These are phyloP conservation scores for Penicillium robsamsonii DNA, from an alignment of 495 filamentous ascomycete species.

Conservation along the genomic window DNA sequence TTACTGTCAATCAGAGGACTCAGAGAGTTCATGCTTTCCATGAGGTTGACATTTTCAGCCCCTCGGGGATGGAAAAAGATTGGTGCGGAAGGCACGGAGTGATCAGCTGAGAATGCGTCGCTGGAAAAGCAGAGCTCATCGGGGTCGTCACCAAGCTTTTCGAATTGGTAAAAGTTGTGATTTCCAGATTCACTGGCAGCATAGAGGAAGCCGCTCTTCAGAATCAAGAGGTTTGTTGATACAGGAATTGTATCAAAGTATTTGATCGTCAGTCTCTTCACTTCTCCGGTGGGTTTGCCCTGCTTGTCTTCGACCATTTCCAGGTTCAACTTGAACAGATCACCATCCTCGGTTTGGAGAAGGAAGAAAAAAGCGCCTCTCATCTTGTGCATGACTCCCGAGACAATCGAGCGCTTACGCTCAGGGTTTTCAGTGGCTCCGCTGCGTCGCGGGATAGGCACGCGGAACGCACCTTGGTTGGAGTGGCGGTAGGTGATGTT, in stretches of 20 bases:
- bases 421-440: constrained; percentile 90
- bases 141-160: constrained; percentile 95
- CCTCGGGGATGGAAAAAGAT: constrained; percentile 81
- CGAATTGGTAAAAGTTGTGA: constrained; percentile 94
- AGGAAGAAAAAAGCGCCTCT: constrained; percentile 98
- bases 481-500: constrained; percentile 93
- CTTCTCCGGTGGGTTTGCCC: constrained; percentile 74
- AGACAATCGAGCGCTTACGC: constrained; percentile 78
- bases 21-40: constrained; percentile 83
- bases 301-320: constrained; percentile 83
- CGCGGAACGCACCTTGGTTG: constrained; percentile 83
- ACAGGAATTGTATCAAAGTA: constrained; percentile 96
- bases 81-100: constrained; percentile 63
- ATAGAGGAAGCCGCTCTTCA: constrained; percentile 95
- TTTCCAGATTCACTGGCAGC: constrained; percentile 90
- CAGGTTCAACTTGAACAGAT: constrained; percentile 93
- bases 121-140: constrained; percentile 83
- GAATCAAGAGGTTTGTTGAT: constrained; percentile 79
- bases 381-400: constrained; percentile 95
- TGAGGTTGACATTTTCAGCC: constrained; percentile 77
- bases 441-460: constrained; percentile 81
- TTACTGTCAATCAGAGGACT: constrained; percentile 90
- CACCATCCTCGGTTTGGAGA: constrained; percentile 91
- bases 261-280: constrained; percentile 83
- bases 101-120: constrained; percentile 75